These are phyloP conservation scores for Aspergillus flavus DNA, from an alignment of 2,329 filamentous ascomycete genomes.

Conservation along the genomic window DNA sequence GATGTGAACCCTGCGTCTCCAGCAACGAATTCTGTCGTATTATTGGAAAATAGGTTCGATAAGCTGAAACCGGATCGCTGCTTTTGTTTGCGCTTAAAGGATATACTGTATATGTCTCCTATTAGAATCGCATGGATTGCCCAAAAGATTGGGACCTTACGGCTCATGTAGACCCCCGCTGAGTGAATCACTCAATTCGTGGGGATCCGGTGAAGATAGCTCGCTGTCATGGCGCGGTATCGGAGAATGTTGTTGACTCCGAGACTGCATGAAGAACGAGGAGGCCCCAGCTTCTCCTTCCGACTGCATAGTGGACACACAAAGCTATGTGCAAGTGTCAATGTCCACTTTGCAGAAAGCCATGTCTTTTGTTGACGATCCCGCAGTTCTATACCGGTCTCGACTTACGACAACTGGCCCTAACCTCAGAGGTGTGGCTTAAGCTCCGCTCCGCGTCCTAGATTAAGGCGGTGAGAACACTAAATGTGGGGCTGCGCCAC, in stretches of 20 bases:
- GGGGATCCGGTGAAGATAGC: conserved; percentile 9
- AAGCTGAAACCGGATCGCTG: conserved; percentile 42
- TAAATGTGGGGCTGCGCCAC: conserved; percentile 31
- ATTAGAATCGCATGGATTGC: conserved; percentile 8
- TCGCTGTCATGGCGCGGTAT: conserved; percentile 27
- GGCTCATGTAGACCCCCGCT: conserved; percentile 37
- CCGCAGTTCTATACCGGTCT: conserved; percentile 4
- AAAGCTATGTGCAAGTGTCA: conserved; percentile 26
- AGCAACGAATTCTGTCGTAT: conserved; percentile 27
- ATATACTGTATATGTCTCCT: conserved; percentile 30
- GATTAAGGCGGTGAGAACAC: conserved; percentile 30
- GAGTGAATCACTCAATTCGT: conserved; percentile 26
- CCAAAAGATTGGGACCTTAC: conserved; percentile 28
- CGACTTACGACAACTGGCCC: conserved; percentile 17
- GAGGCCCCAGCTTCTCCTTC: conserved; percentile 20
- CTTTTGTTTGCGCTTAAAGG: conserved; percentile 49
- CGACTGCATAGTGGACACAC: conserved; percentile 30
- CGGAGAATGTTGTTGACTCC: conserved; percentile 14
- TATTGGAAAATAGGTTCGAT: conserved; percentile 41
- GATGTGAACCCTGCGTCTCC: conserved; percentile 24
- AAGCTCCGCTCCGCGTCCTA: conserved; percentile 24
- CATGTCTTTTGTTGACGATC: conserved; percentile 18
- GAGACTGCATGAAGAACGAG: conserved; percentile 17
- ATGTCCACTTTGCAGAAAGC: conserved; percentile 21
- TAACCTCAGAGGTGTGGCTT: conserved; percentile 28